Base-by-base conservation (phyloP, 2,329 filamentous ascomycete genomes). In the Sarocladium brachiariae region DNA sequence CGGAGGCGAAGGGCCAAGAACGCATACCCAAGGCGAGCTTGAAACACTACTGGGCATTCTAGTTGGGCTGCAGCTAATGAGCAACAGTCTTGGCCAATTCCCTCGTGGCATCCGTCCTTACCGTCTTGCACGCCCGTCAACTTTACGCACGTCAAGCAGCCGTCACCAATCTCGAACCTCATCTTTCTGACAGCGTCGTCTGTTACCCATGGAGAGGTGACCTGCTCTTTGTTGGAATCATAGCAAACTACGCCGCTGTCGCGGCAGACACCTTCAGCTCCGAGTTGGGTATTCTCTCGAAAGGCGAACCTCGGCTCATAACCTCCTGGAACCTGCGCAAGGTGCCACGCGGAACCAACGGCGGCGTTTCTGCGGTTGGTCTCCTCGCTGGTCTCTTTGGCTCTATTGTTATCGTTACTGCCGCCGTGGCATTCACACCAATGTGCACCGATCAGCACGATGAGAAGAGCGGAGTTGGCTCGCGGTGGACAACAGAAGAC, bases 241-340 rank as follows among this genome's bases (percentile, higher is more conserved):
- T 87, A 57, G 81, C 82, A 37, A 92, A 96, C 70, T 99, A 99
- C 62, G 92, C 90, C 23, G 88, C 89, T 46, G 90, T 95, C 9
- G 83, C 89, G 18, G 89, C 92, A 47, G 93, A 99, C 66, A 99
- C 93, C 0, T 93, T 96, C 65, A 91, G 87, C 52, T 96, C 90
- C 10, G 93, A 99, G 71, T 82, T 99, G 18, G 93, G 93, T 13
- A 99, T 99, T 51, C 75, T 99, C 11, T 86, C 91, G 6, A 80
- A 76, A 53, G 77, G 77, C 21, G 72, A 80, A 39, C 93, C 93
- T 8, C 83, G 91, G 31, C 80, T 99, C 33, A 92, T 99, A 63
- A 96, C 89, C 3, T 91, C 87, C 13, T 81, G 78, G 14, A 82
- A 70, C 4, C 76, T 93, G 61, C 84, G 87, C 53, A 78, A 81